Base-by-base conservation (phyloP, 1,284 basidiomycete species). In the Trichosporon faecale region DNA sequence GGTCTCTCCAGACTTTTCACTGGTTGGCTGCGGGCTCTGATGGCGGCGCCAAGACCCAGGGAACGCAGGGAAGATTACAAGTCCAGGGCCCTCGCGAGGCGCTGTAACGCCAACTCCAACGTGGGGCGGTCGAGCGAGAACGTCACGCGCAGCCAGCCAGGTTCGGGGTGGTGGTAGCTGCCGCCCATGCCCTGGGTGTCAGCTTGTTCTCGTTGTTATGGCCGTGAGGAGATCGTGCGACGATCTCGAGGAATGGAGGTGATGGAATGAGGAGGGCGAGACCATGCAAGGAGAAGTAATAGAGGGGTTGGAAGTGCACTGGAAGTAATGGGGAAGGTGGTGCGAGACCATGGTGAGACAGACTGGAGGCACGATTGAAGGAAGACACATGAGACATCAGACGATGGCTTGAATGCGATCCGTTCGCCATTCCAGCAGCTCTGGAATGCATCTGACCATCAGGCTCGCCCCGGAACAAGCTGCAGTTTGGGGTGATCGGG, bases 101-200 rank as follows among this genome's bases (percentile, higher is more conserved):
- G 23, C 49, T 40, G 23, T 12, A 68, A 35, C 18, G 63, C 63
- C n/a, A 67, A 27, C 31, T 69, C 66, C 16, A 73, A 60, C 16
- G 35, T 46, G 12, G 37, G 1, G 2, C 67, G 67, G 29, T 63
- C 49, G 9, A 71, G 63, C 3, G 66, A 65, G 55, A 71, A 71
- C 4, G 72, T 73, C 33, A 73, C 70, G 40, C 72, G 72, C 44
- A 71, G 60, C 66, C 68, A 73, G 2, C 72, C 72, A 3, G 72
- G 70, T 35, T 60, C 46, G 37, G n/a, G 23, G 16, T 63, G 63
- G 49, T 71, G 66, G 66, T 73, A 73, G 7, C 60, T 18, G 37
- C 65, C 49, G 21, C 72, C 70, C 21, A 69, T 65, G 27, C 72
- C 72, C 65, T 69, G 57, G 2, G 14, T 66, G 44, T 52, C 27